Conservation (phyloP, 345 rosid species). For the Pseudoturritis turrita region DNA sequence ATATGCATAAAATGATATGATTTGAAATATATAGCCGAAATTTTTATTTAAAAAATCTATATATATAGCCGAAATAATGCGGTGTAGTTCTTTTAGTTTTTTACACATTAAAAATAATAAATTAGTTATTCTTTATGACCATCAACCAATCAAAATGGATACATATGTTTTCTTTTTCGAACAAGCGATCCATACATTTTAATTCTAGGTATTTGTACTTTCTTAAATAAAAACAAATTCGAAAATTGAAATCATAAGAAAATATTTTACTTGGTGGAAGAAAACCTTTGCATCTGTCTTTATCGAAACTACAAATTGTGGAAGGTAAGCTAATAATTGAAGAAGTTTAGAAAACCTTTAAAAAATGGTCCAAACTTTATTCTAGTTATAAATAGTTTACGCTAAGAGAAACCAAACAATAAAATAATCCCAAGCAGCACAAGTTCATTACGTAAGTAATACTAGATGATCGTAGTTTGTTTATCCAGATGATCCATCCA, state of each 20-base stretch:
- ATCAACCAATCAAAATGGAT: neutral
- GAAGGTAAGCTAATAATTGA: neutral
- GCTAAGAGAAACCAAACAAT: neutral
- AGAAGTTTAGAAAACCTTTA: neutral
- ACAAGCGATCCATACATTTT: neutral
- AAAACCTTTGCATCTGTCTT: constrained; percentile 4
- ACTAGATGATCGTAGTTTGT: too few species aligned
- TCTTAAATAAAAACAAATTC: neutral
- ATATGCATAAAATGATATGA: too few species aligned
- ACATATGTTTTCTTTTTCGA: neutral
- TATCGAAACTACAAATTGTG: neutral
- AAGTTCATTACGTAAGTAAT: neutral
- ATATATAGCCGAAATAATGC: neutral
- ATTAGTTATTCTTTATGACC: too few species aligned
- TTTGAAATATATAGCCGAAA: too few species aligned
- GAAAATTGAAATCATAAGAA: too few species aligned
- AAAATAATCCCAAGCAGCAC: neutral
- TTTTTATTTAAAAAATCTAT: too few species aligned
- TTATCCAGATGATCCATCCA: too few species aligned
- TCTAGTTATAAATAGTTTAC: neutral
- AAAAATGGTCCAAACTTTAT: neutral
- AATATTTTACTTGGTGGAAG: neutral
- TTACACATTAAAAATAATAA: too few species aligned
- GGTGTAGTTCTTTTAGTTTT: too few species aligned
- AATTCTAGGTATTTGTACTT: neutral